A percentile compares a stretch with the other conserved stretches of the same genome.
phyloP scores from a whole-genome alignment of 1,139 yeast genomes.

The Sugiyamaella xylanicola region DNA sequence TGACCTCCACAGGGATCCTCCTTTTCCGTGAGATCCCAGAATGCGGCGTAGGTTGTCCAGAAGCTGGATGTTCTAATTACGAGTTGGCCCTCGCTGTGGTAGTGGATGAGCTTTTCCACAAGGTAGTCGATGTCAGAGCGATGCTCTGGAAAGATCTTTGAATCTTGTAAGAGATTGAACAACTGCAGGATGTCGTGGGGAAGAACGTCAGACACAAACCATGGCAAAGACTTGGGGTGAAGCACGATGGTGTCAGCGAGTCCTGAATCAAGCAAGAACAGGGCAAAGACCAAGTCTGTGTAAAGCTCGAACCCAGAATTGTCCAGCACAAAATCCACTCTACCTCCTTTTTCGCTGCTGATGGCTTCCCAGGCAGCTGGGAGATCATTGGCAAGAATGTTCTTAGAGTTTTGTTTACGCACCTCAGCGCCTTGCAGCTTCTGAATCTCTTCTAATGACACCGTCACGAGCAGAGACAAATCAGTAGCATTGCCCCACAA shows the following conservation, averaged over 20 bases:
- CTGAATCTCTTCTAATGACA: slow-evolving; percentile 83
- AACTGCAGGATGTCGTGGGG: slow-evolving; percentile 71
- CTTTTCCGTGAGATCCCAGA: slow-evolving; percentile 63
- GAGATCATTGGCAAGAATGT: slow-evolving; percentile 78
- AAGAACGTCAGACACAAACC: slow-evolving; percentile 98
- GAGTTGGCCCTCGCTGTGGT: slow-evolving; percentile 54
- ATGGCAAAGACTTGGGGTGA: slow-evolving; percentile 89
- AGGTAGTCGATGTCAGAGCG: slow-evolving; percentile 50
- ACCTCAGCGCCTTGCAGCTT: slow-evolving; percentile 90
- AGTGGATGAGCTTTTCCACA: slow-evolving; percentile 53
- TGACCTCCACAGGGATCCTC: slow-evolving; percentile 61
- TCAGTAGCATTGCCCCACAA: slow-evolving; percentile 99
- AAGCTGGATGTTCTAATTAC: slow-evolving; percentile 65
- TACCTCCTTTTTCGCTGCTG: slow-evolving; percentile 40
- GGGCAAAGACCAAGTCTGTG: slow-evolving; percentile 76
- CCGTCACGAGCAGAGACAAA: slow-evolving; percentile 67
- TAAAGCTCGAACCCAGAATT: slow-evolving; percentile 94
- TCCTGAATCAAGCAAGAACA: slow-evolving; percentile 73
- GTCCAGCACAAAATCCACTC: slow-evolving; percentile 87
- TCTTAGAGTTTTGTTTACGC: slow-evolving; percentile 78
- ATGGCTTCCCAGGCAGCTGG: slow-evolving; percentile 61
- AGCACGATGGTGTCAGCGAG: slow-evolving; percentile 65
- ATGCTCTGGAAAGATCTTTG: slow-evolving; percentile 55
- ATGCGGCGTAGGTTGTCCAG: slow-evolving; percentile 80
- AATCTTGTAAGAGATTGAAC: slow-evolving; percentile 58